These are phyloP conservation scores for Acacia crassicarpa DNA, from an alignment of 306 rosid species.

Conservation along the genomic window DNA sequence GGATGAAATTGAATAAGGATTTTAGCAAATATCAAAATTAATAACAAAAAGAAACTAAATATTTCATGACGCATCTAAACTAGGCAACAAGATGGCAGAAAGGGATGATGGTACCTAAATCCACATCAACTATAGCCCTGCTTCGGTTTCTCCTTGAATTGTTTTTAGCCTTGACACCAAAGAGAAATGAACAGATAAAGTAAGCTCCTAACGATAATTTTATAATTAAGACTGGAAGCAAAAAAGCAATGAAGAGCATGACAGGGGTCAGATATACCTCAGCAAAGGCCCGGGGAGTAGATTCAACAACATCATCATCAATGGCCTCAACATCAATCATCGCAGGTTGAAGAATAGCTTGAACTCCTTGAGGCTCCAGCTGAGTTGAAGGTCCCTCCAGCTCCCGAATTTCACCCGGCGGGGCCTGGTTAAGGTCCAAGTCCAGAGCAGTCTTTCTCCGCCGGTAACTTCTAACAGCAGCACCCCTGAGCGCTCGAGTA, in stretches of 20 bases:
- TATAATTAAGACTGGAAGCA: neutral
- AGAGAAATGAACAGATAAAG: conserved; percentile 20
- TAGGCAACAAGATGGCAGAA: neutral
- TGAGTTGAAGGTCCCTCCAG: conserved; percentile 40
- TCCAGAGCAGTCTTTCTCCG: conserved; percentile 41
- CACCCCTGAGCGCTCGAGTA: conserved; percentile 21
- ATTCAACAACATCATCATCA: conserved; percentile 87
- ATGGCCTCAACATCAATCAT: conserved; percentile 81
- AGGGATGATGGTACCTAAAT: conserved; percentile 56
- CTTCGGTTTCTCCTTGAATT: conserved; percentile 65
- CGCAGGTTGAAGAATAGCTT: conserved; percentile 33
- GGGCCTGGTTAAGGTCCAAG: conserved; percentile 41
- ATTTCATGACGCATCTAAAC: neutral
- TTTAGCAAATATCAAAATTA: neutral
- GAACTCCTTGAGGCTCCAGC: conserved; percentile 32
- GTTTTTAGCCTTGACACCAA: conserved; percentile 71
- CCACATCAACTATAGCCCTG: conserved; percentile 75
- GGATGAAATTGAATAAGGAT: neutral
- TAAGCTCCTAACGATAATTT: neutral
- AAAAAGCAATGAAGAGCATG: neutral
- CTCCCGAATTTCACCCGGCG: conserved; percentile 39
- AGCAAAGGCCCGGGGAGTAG: conserved; percentile 79
- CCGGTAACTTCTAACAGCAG: conserved; percentile 31
- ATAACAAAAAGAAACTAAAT: neutral
- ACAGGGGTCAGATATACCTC: conserved; percentile 48